Percentiles rank a stretch among this genome's conserved stretches.
Evolutionary conservation across 805 yeast genomes (phyloP).

Genomic region (Kurtzmaniella fragi): DNA sequence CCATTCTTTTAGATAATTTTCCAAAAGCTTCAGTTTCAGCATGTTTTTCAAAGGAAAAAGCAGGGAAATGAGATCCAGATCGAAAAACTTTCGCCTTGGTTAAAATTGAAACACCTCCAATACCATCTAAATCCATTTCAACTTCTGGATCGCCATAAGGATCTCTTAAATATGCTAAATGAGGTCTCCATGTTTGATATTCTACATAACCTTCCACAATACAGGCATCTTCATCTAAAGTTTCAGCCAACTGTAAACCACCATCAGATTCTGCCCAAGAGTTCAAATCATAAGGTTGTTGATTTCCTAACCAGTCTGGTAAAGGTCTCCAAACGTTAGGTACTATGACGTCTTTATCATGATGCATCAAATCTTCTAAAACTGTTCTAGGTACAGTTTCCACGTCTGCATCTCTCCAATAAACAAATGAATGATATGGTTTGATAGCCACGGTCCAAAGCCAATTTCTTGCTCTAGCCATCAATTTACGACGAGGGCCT

Average conservation of each 20-base stretch:
- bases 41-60: slow-evolving; percentile 90
- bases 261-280: slow-evolving; percentile 87
- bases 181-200: slow-evolving; percentile 98
- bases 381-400: slow-evolving; percentile 82
- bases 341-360: slow-evolving; percentile 85
- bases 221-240: slow-evolving; percentile 87
- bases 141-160: slow-evolving; percentile 93
- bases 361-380: slow-evolving; percentile 88
- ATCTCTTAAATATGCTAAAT: slow-evolving; percentile 88
- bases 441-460: slow-evolving; percentile 76
- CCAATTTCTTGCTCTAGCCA: slow-evolving; percentile 98
- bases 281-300: slow-evolving; percentile 80
- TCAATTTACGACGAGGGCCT: slow-evolving; percentile 88
- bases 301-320: slow-evolving; percentile 81
- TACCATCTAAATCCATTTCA: slow-evolving; percentile 91
- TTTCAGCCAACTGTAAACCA: slow-evolving; percentile 69
- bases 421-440: slow-evolving; percentile 93
- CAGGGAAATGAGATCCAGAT: slow-evolving; percentile 91
- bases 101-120: slow-evolving; percentile 94
- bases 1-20: slow-evolving; percentile 81
- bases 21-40: slow-evolving; percentile 99
- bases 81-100: slow-evolving; percentile 84
- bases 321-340: slow-evolving; percentile 93
- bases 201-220: slow-evolving; percentile 97
- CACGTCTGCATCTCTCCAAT: slow-evolving; percentile 98